These are phyloP conservation scores for Sinapis alba DNA, from an alignment of 441 rosid genomes.

Conservation along the genomic window DNA sequence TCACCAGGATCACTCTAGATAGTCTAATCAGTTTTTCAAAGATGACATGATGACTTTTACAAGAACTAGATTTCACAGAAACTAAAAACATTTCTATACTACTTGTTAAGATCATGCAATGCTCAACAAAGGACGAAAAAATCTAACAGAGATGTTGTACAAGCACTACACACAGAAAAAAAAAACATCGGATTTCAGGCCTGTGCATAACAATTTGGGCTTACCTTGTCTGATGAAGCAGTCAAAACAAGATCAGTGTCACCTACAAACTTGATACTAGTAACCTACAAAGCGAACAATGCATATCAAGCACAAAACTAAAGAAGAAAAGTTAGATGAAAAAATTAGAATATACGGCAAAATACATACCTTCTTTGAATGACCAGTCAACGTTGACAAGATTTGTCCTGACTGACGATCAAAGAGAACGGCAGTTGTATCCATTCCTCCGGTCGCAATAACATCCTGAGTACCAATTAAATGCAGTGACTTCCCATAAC, in stretches of 20 bases:
- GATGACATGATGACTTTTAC: neutral
- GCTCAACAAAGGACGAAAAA: neutral
- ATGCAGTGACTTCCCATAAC: conserved; percentile 22
- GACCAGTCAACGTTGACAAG: conserved; percentile 86
- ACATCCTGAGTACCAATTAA: conserved; percentile 60
- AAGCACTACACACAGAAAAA: conserved; percentile 2
- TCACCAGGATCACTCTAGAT: neutral
- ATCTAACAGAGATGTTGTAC: neutral
- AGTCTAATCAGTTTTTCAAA: neutral
- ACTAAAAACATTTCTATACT: neutral
- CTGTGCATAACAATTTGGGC: neutral
- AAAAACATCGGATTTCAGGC: neutral
- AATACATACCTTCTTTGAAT: conserved; percentile 83
- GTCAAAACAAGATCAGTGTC: conserved; percentile 71
- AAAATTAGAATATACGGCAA: neutral
- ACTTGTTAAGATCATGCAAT: conserved; percentile 7
- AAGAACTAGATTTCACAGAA: neutral
- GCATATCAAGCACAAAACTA: conserved; percentile 6
- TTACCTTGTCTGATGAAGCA: conserved; percentile 92
- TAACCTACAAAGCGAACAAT: conserved; percentile 59
- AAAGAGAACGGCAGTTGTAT: conserved; percentile 83
- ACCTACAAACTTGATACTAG: conserved; percentile 82
- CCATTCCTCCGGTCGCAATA: conserved; percentile 95
- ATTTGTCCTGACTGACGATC: conserved; percentile 92
- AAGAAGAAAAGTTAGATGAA: neutral